phyloP scores from a whole-genome alignment of 345 rosid genomes.

The Pistacia vera region DNA sequence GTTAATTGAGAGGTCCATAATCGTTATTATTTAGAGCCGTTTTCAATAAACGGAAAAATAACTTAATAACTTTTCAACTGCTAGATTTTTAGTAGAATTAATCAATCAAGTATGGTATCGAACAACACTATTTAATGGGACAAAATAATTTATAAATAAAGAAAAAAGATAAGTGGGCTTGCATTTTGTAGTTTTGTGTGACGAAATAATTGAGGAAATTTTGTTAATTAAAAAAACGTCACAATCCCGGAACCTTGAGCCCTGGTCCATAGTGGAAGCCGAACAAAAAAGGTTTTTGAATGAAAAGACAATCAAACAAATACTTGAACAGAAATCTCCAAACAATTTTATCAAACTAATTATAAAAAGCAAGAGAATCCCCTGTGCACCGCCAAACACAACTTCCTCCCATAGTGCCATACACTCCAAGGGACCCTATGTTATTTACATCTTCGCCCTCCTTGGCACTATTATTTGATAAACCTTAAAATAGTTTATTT shows the following conservation, averaged over 20 bases:
- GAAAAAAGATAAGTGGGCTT: too few species aligned
- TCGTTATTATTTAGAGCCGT: not conserved
- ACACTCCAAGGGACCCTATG: not conserved
- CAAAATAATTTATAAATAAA: too few species aligned
- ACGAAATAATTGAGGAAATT: too few species aligned
- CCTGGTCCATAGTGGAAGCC: slow-evolving; percentile 28
- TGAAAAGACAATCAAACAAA: slow-evolving; percentile 16
- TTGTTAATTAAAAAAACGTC: slow-evolving; percentile 11
- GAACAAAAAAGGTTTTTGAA: not conserved
- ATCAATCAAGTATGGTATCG: too few species aligned
- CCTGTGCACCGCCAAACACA: slow-evolving; percentile 17
- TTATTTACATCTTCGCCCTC: not conserved
- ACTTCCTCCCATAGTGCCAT: slow-evolving; percentile 6
- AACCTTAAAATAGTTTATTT: too few species aligned
- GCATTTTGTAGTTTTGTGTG: too few species aligned
- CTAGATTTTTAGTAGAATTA: too few species aligned
- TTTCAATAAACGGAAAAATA: not conserved
- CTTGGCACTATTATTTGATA: too few species aligned
- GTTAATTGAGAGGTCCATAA: too few species aligned
- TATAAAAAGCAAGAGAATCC: slow-evolving; percentile 13
- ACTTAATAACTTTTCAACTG: too few species aligned
- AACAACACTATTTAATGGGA: too few species aligned
- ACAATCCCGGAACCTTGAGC: slow-evolving; percentile 24
- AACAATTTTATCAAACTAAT: slow-evolving; percentile 26
- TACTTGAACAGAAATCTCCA: slow-evolving; percentile 27